A percentile compares a stretch with the other conserved stretches of the same genome.
Evolutionary conservation across 148 eudicot genomes (phyloP).

Genomic region (Amaranthus hypochondriacus): DNA sequence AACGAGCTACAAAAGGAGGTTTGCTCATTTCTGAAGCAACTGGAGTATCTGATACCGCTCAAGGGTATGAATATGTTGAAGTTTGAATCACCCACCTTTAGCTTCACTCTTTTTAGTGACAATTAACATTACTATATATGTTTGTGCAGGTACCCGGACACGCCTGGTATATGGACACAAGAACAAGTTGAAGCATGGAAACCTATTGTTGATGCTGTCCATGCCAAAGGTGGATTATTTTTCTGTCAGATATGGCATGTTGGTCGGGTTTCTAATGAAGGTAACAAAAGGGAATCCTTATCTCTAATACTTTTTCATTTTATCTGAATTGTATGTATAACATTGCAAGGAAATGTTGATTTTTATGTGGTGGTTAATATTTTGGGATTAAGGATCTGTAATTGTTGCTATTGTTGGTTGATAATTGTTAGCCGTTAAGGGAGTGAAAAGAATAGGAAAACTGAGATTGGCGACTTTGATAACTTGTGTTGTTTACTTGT

Average conservation of each 20-base stretch:
- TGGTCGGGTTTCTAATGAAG: slow-evolving; percentile 41
- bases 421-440: no score
- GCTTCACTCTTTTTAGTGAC: neutral
- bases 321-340: neutral
- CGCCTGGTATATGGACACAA: slow-evolving; percentile 56
- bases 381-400: neutral
- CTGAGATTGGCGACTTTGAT: no score
- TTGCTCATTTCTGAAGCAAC: slow-evolving; percentile 47
- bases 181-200: slow-evolving; percentile 62
- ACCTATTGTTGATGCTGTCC: slow-evolving; percentile 51
- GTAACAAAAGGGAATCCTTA: slow-evolving; percentile 16
- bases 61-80: slow-evolving; percentile 26
- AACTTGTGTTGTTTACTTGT: no score
- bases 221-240: slow-evolving; percentile 46
- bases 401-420: no score
- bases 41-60: slow-evolving; percentile 47
- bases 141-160: slow-evolving; percentile 27
- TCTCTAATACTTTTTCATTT: neutral
- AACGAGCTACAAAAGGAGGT: slow-evolving; percentile 47
- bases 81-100: neutral
- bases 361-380: neutral
- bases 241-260: slow-evolving; percentile 53
- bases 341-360: neutral
- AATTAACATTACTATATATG: neutral
- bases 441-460: no score